phyloP scores from a whole-genome alignment of 768 basidiomycete genomes.

The Leucosporidium scottii region DNA sequence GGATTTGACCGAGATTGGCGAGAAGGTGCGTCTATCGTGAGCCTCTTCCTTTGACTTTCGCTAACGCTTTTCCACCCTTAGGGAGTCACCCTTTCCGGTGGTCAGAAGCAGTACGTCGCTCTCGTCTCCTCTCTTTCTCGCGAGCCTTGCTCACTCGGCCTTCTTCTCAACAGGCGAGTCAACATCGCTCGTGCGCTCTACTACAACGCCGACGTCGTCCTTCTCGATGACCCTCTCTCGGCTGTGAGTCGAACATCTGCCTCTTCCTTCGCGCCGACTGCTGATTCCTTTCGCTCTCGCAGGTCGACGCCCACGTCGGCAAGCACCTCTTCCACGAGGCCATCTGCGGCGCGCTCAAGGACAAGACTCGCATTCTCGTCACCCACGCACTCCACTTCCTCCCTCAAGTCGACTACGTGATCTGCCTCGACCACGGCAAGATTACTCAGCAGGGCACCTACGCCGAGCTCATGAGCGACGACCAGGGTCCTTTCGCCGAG shows the following conservation, averaged over 20 bases:
- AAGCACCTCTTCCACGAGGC: slow-evolving; percentile 59
- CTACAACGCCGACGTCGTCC: slow-evolving; percentile 66
- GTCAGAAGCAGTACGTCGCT: slow-evolving; percentile 53
- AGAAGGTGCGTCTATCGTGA: slow-evolving; percentile 44
- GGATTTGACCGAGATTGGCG: slow-evolving; percentile 52
- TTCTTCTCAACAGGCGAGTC: slow-evolving; percentile 45
- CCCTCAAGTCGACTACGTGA: slow-evolving; percentile 73
- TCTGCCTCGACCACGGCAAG: slow-evolving; percentile 65
- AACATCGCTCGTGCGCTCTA: slow-evolving; percentile 83
- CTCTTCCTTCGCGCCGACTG: background rate
- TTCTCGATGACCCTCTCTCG: slow-evolving; percentile 58
- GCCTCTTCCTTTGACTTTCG: background rate
- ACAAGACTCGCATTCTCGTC: slow-evolving; percentile 76
- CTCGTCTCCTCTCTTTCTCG: too few relatives aligned
- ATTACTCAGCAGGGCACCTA: slow-evolving; percentile 78
- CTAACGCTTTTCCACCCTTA: background rate
- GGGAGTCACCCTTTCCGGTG: slow-evolving; percentile 82
- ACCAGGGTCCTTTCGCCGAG: slow-evolving; percentile 57
- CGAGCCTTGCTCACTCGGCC: too few relatives aligned
- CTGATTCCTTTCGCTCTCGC: slow-evolving; percentile 18
- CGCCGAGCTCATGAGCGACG: slow-evolving; percentile 54
- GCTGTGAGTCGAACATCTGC: slow-evolving; percentile 48
- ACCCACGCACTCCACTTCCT: slow-evolving; percentile 89
- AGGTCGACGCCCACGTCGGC: slow-evolving; percentile 77
- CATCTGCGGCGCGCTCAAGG: slow-evolving; percentile 49